A percentile compares a stretch with the other conserved stretches of the same genome.
Evolutionary conservation across 73 alveolate genomes (phyloP).

Genomic region (Paramecium sexaurelia): DNA sequence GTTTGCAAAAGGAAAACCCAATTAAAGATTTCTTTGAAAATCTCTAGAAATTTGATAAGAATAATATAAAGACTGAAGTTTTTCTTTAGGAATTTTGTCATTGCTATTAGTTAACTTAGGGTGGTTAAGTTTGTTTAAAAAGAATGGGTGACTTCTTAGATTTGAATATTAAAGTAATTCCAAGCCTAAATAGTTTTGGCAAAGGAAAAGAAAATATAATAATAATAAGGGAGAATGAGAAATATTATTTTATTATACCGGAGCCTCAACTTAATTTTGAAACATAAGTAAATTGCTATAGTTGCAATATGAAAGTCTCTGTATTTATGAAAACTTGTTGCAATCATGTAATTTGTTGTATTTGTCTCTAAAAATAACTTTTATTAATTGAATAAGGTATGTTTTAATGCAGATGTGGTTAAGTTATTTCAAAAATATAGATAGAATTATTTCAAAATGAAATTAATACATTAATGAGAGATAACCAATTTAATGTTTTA

Average conservation of each 20-base stretch:
- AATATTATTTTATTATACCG: neutral
- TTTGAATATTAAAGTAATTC: neutral
- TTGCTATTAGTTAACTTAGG: neutral
- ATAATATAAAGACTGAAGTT: neutral
- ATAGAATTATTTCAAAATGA: neutral
- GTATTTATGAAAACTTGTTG: neutral
- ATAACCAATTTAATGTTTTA: neutral
- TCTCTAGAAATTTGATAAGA: neutral
- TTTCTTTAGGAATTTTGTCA: neutral
- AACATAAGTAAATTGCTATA: neutral
- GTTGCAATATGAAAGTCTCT: neutral
- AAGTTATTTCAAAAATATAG: neutral
- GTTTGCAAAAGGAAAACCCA: neutral
- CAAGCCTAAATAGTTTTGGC: neutral
- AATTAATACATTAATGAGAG: neutral
- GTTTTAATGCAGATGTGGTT: neutral
- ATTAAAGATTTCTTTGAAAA: neutral
- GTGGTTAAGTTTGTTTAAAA: neutral
- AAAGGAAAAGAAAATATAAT: neutral
- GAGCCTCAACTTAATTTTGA: neutral
- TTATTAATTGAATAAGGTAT: neutral
- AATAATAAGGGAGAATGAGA: neutral
- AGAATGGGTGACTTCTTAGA: neutral
- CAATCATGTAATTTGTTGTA: neutral
- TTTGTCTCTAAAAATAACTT: neutral